Evolutionary conservation across 768 basidiomycete genomes (phyloP), one percentile per base, ranked within the genome.

Genomic region (Calocybe cyanea): DNA sequence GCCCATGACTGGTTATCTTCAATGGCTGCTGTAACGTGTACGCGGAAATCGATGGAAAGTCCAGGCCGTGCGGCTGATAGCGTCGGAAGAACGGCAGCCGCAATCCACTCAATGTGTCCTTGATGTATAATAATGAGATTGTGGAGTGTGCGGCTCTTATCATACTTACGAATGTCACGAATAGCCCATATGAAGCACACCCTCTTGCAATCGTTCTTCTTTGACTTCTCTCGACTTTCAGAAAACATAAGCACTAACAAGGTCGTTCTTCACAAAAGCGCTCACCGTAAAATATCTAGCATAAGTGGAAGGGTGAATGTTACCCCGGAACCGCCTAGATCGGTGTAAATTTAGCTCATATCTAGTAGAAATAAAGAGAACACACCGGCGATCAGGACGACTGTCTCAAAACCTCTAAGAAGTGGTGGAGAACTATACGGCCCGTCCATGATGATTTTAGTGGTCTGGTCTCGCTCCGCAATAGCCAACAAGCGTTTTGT

Each of bases 361-460:
- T 5, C 6, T 28, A 11, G 25, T 11, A 11, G 6, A 28, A 28
- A 11, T 6, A 11, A 28, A 6, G 25, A 11, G 25, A 5, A 19
- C 25, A 18, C 21, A 61, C 64, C 80, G 33, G 75, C 71, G 37
- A 82, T 60, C 11, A 83, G 61, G 3, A 82, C 60, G 0, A 74
- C 68, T 7, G 69, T 73, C 10, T 75, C 69, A 40, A 68, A 78
- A 1, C 61, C 58, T 4, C 54, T 53, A 38, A 80, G 52, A 32
- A 65, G 57, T 0, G 74, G 74, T 0, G 72, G 66, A 0, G 57
- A 53, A 4, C 80, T 73, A 46, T 82, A 83, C 7, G 81, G 81
- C 2, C 81, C 81, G 28, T 85, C 84, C 1, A 87, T 51, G 32
- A 78, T 69, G 10, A 77, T 71, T 25, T 69, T 69, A 30, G 77